phyloP scores from a whole-genome alignment of 2,329 filamentous ascomycete species.

The Geosmithia morbida region DNA sequence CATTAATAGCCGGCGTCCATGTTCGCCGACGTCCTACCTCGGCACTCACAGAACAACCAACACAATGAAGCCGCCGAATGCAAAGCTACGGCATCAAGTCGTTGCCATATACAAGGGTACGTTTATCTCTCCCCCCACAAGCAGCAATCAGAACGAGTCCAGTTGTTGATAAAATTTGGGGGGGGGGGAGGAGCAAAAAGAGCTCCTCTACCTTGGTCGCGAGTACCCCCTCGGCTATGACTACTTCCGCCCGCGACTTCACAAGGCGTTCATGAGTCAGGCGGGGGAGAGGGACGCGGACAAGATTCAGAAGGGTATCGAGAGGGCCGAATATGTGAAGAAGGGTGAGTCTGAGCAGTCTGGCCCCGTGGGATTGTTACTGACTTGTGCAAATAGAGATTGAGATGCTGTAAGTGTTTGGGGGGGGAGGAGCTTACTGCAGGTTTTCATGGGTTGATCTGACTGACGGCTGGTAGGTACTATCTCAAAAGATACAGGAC shows the following conservation, averaged over 20 bases:
- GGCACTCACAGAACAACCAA: background rate
- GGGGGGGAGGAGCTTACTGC: too few relatives aligned
- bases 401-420: constrained; percentile 80
- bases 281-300: constrained; percentile 54
- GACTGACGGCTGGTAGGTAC: constrained; percentile 44
- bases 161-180: too few relatives aligned
- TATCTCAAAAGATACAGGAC: constrained; percentile 86
- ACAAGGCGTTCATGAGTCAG: constrained; percentile 74
- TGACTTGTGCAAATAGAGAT: constrained; percentile 47
- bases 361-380: background rate
- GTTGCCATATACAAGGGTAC: constrained; percentile 80
- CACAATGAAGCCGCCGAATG: constrained; percentile 23
- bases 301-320: constrained; percentile 62
- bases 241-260: constrained; percentile 70
- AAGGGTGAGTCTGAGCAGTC: constrained; percentile 56
- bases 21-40: too few relatives aligned
- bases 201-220: constrained; percentile 69
- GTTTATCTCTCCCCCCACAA: background rate
- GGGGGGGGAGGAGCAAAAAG: too few relatives aligned
- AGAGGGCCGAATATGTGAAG: constrained; percentile 73
- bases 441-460: too few relatives aligned
- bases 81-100: constrained; percentile 58
- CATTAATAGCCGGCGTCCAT: too few relatives aligned
- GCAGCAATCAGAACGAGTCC: background rate
- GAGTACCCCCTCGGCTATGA: constrained; percentile 73